Percentiles rank a stretch among this genome's conserved stretches.
Conservation (phyloP, 257 asterid species). For the Solanum acaule region DNA sequence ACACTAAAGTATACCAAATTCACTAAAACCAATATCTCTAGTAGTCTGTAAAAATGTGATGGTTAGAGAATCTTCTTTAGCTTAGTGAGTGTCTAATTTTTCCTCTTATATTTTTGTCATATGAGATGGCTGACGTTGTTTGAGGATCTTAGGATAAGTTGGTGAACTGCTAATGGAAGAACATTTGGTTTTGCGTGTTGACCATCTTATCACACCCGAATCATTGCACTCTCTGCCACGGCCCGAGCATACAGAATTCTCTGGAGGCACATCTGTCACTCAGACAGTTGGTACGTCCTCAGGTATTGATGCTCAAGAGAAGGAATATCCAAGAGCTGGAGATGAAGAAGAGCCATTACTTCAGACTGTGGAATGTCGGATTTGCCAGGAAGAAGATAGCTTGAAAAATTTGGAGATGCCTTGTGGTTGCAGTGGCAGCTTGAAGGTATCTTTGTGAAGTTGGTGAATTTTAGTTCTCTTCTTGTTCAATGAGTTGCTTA, state of each 20-base stretch:
- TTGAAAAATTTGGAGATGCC: conserved; percentile 30
- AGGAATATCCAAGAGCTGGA: not conserved
- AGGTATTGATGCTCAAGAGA: conserved; percentile 11
- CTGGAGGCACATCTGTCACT: conserved; percentile 9
- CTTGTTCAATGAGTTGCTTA: not conserved
- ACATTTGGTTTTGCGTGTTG: conserved; percentile 24
- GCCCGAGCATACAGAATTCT: conserved; percentile 7
- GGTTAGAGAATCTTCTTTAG: not conserved
- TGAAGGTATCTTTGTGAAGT: conserved; percentile 24
- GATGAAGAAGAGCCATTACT: conserved; percentile 32
- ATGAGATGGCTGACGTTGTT: not conserved
- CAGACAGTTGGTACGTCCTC: conserved; percentile 11
- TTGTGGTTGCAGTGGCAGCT: conserved; percentile 42
- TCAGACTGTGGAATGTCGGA: conserved; percentile 37
- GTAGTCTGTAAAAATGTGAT: not conserved
- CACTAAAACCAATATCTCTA: not conserved
- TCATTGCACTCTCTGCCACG: conserved; percentile 12
- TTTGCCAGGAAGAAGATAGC: conserved; percentile 44
- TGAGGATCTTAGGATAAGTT: not conserved
- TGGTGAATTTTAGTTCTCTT: not conserved
- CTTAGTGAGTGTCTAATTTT: not conserved
- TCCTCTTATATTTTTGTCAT: not conserved
- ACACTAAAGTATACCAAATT: not conserved
- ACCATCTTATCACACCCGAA: conserved; percentile 13
- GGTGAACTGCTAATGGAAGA: conserved; percentile 27